A percentile compares a stretch with the other conserved stretches of the same genome.
Conservation (phyloP, 345 rosid genomes). For the Lepidium africanum region DNA sequence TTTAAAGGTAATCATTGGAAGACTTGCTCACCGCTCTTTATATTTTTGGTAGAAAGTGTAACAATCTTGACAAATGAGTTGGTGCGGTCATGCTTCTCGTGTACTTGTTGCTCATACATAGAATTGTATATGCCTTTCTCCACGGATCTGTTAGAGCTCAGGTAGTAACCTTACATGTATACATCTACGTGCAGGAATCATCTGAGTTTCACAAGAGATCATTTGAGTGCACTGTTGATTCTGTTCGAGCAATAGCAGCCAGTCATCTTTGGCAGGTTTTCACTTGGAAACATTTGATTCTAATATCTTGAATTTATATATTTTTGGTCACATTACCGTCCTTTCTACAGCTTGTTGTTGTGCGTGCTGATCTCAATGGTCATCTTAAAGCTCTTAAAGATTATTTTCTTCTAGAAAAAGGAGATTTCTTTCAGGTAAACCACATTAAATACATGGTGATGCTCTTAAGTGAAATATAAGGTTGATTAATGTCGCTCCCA, state of each 20-base stretch:
- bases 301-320: neutral
- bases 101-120: neutral
- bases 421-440: constrained; percentile 94
- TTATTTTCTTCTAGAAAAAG: constrained; percentile 91
- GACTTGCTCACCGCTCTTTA: neutral
- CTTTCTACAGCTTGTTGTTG: constrained; percentile 77
- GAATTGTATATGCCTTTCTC: constrained; percentile 1
- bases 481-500: neutral
- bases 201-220: constrained; percentile 92
- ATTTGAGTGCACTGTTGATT: constrained; percentile 78
- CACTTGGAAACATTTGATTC: constrained; percentile 5
- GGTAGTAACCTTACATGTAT: neutral
- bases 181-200: constrained; percentile 50
- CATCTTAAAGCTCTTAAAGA: constrained; percentile 94
- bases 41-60: neutral
- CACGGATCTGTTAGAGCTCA: neutral
- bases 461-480: neutral
- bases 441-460: neutral
- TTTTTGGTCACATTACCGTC: constrained; percentile 7
- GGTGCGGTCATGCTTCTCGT: neutral
- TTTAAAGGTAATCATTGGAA: constrained; percentile 54
- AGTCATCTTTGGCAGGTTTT: constrained; percentile 99
- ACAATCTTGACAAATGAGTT: neutral
- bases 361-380: constrained; percentile 88
- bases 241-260: constrained; percentile 89